These are phyloP conservation scores for Fusarium coicis DNA, from an alignment of 2,329 filamentous ascomycete species.

Conservation along the genomic window DNA sequence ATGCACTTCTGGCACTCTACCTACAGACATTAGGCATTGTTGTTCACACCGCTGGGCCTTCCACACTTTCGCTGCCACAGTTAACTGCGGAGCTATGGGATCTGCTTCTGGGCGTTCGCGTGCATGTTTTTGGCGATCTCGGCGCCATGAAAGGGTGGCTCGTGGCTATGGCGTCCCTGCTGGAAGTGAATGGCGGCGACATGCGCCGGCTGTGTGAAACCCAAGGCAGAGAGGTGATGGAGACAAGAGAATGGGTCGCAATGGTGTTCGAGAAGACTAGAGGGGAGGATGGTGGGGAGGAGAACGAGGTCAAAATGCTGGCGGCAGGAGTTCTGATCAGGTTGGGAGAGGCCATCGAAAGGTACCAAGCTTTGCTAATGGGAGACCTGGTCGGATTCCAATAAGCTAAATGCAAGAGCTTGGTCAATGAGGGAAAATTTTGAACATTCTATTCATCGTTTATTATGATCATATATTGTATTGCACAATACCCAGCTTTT, in stretches of 20 bases:
- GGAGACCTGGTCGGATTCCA: constrained; percentile 69
- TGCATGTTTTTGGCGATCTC: constrained; percentile 68
- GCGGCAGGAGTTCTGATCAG: constrained; percentile 82
- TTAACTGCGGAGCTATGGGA: constrained; percentile 88
- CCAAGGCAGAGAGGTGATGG: constrained; percentile 80
- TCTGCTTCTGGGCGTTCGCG: constrained; percentile 78
- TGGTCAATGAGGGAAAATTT: not conserved
- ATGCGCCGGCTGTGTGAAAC: constrained; percentile 77
- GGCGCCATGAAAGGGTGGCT: constrained; percentile 78
- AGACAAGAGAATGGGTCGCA: constrained; percentile 88
- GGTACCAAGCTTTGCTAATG: constrained; percentile 80
- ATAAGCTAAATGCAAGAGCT: not conserved
- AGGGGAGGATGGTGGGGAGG: constrained; percentile 69
- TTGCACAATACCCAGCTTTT: not conserved
- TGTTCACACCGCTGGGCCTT: constrained; percentile 84
- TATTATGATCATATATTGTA: constrained; percentile 19
- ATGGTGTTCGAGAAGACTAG: constrained; percentile 74
- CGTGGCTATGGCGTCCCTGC: constrained; percentile 79
- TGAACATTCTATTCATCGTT: constrained; percentile 29
- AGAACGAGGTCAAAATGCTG: constrained; percentile 81
- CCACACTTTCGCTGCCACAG: constrained; percentile 78
- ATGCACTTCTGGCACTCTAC: constrained; percentile 80
- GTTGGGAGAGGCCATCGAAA: constrained; percentile 83
- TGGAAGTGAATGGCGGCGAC: constrained; percentile 83
- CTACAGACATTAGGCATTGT: constrained; percentile 87